A percentile compares a stretch with the other conserved stretches of the same genome.
Conservation (phyloP, 129 eudicot species). For the Mikania micrantha region DNA sequence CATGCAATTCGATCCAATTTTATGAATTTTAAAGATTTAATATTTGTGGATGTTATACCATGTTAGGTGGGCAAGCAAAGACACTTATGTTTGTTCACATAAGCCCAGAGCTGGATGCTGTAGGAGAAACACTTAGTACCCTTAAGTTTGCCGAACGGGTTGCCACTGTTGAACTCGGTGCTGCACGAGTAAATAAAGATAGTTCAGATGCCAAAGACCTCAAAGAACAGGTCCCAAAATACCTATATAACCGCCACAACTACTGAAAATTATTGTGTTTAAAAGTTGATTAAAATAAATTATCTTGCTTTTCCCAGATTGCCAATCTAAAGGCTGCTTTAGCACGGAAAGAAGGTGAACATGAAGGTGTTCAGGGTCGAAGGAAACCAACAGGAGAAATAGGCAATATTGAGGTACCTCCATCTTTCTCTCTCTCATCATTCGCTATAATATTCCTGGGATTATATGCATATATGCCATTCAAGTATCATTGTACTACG, state of each 20-base stretch:
- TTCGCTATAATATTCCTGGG: not conserved
- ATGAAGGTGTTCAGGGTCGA: constrained; percentile 33
- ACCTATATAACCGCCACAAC: not conserved
- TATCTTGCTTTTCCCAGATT: constrained; percentile 36
- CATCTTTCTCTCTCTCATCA: not conserved
- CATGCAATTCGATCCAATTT: too few species aligned
- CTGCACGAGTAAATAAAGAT: constrained; percentile 83
- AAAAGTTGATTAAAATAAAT: not conserved
- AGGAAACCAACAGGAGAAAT: constrained; percentile 71
- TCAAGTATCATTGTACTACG: not conserved
- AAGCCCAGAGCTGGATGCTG: constrained; percentile 92
- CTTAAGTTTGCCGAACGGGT: constrained; percentile 97
- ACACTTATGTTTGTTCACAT: constrained; percentile 97
- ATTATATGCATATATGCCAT: not conserved
- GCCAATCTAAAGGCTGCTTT: constrained; percentile 81
- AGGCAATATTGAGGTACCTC: constrained; percentile 72
- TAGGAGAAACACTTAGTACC: constrained; percentile 94
- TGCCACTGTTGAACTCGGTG: constrained; percentile 93
- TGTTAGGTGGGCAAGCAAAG: constrained; percentile 92
- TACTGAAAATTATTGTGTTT: not conserved
- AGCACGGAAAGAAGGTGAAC: constrained; percentile 58
- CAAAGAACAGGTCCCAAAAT: constrained; percentile 64
- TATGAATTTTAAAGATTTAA: not conserved
- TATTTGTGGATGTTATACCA: not conserved
- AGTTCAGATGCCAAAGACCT: constrained; percentile 44